These are phyloP conservation scores for Chernovozyma sophiae-reginae DNA, from an alignment of 1,139 yeast genomes.

Conservation along the genomic window DNA sequence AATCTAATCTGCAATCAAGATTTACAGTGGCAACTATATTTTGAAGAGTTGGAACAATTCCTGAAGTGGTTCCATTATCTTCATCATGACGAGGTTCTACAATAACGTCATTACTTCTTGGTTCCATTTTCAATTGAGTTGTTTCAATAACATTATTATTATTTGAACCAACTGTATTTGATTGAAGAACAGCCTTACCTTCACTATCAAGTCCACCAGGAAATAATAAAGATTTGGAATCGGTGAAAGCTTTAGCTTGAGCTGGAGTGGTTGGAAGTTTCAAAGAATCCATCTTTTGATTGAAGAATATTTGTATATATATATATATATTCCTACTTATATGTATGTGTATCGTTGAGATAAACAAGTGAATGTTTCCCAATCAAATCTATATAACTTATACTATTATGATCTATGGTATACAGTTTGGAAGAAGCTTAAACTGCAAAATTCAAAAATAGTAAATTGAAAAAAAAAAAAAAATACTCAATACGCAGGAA, in stretches of 20 bases:
- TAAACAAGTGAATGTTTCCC: slow-evolving; percentile 46
- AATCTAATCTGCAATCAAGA: slow-evolving; percentile 89
- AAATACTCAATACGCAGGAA: slow-evolving; percentile 8
- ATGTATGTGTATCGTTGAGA: slow-evolving; percentile 19
- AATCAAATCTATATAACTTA: slow-evolving; percentile 6
- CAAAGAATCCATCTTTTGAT: slow-evolving; percentile 57
- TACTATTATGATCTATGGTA: slow-evolving; percentile 1
- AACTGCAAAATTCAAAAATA: neutral
- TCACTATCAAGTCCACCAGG: slow-evolving; percentile 46
- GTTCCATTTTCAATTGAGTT: slow-evolving; percentile 25
- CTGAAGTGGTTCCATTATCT: slow-evolving; percentile 74
- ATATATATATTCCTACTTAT: slow-evolving; percentile 2
- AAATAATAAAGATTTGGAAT: slow-evolving; percentile 60
- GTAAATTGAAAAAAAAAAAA: slow-evolving; percentile 2
- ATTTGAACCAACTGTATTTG: slow-evolving; percentile 6
- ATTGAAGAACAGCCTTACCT: slow-evolving; percentile 12
- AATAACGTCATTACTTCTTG: slow-evolving; percentile 22
- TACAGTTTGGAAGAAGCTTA: slow-evolving; percentile 4
- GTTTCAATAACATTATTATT: slow-evolving; percentile 7
- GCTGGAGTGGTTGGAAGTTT: slow-evolving; percentile 80
- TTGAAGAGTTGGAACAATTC: slow-evolving; percentile 93
- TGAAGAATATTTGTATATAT: neutral
- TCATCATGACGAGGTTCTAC: slow-evolving; percentile 46
- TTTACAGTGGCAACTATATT: slow-evolving; percentile 98
- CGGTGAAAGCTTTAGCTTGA: slow-evolving; percentile 71